Evolutionary conservation across 139 green algal species (phyloP).

Genomic region (Haematococcus lacustris): DNA sequence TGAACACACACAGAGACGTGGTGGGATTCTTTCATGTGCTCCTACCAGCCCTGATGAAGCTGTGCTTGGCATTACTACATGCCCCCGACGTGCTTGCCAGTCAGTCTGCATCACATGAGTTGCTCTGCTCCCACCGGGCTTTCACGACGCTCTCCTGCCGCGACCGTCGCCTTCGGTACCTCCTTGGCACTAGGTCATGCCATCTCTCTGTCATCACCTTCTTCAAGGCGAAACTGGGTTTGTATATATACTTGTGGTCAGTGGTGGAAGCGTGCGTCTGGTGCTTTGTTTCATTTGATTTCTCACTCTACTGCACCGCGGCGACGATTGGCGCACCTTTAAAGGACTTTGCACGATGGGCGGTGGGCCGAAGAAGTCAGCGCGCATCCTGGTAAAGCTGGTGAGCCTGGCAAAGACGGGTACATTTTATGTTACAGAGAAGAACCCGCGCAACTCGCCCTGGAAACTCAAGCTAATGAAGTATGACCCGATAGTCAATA

Average conservation of each 20-base stretch:
- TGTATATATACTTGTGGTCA: too few relatives aligned
- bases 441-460: constrained; percentile 70
- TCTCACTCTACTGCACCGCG: not conserved
- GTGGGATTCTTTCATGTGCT: not conserved
- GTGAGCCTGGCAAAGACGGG: constrained; percentile 58
- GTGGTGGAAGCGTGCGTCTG: not conserved
- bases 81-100: too few relatives aligned
- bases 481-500: constrained; percentile 70
- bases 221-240: too few relatives aligned
- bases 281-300: not conserved
- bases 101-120: too few relatives aligned
- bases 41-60: not conserved
- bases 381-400: constrained; percentile 23
- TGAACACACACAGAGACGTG: not conserved
- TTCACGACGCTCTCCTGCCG: too few relatives aligned
- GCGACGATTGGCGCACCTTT: too few relatives aligned
- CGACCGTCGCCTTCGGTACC: too few relatives aligned
- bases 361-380: constrained; percentile 4
- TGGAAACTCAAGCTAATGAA: constrained; percentile 80
- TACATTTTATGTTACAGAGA: constrained; percentile 74
- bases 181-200: not conserved
- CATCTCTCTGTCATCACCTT: not conserved
- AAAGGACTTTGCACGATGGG: not conserved
- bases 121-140: too few relatives aligned
- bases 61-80: not conserved